A percentile compares a stretch with the other conserved stretches of the same genome.
Conservation (phyloP, 352 stramenopile species). For the Thalassiosira mediterranea region DNA sequence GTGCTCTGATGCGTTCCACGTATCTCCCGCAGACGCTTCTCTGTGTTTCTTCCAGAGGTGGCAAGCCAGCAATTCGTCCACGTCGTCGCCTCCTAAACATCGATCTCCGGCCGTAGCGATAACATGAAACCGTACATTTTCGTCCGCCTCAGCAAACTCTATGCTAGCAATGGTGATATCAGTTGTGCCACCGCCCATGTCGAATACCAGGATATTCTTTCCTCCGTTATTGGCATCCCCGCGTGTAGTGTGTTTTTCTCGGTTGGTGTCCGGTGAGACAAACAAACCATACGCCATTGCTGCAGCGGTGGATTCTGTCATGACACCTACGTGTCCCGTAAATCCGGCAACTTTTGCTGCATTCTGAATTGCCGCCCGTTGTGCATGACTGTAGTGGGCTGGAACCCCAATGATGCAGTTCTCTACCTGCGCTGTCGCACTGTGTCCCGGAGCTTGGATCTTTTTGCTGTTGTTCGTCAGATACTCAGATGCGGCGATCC, state of each 20-base stretch:
- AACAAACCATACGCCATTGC: constrained; percentile 82
- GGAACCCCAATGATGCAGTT: constrained; percentile 80
- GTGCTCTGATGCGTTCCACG: constrained; percentile 41
- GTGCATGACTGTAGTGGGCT: constrained; percentile 69
- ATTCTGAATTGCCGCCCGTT: constrained; percentile 59
- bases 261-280: constrained; percentile 44
- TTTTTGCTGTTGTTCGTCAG: constrained; percentile 44
- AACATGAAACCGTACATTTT: constrained; percentile 62
- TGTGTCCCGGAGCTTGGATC: constrained; percentile 24
- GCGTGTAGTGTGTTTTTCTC: neutral
- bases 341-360: constrained; percentile 70
- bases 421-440: constrained; percentile 23
- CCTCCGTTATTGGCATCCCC: neutral
- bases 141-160: constrained; percentile 3
- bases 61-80: constrained; percentile 68
- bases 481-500: constrained; percentile 53
- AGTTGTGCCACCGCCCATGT: constrained; percentile 82
- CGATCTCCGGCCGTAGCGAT: constrained; percentile 69
- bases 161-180: constrained; percentile 80
- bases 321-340: constrained; percentile 55
- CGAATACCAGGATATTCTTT: constrained; percentile 78
- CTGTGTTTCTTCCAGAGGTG: constrained; percentile 29
- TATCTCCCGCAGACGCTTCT: neutral
- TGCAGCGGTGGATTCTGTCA: constrained; percentile 79
- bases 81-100: constrained; percentile 77